These are phyloP conservation scores for Globisporangium acanthophoron DNA, from an alignment of 352 stramenopile species.

Conservation along the genomic window DNA sequence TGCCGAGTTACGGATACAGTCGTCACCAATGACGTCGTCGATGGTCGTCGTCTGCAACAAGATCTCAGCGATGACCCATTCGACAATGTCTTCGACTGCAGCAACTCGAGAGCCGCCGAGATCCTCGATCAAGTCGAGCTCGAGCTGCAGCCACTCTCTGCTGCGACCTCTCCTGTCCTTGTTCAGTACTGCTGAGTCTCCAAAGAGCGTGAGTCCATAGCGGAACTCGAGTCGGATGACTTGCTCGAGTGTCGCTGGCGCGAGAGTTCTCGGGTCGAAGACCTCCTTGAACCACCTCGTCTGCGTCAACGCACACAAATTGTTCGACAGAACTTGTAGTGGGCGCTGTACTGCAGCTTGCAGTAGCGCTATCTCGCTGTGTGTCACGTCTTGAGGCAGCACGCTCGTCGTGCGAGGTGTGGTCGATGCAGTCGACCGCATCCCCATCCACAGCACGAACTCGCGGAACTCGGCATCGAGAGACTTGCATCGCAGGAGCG, in stretches of 20 bases:
- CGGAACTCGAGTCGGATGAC: slow-evolving; percentile 14
- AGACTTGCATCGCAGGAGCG: slow-evolving; percentile 2
- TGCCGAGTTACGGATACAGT: background rate
- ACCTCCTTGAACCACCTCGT: slow-evolving; percentile 4
- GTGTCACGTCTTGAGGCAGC: background rate
- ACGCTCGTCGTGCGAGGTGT: background rate
- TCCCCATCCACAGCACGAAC: slow-evolving; percentile 1
- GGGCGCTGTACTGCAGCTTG: background rate
- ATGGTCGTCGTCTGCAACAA: background rate
- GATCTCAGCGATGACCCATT: slow-evolving; percentile 14
- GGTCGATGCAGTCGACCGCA: background rate
- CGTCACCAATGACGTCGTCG: background rate
- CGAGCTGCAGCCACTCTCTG: slow-evolving; percentile 5
- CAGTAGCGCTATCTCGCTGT: background rate
- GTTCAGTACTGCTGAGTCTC: background rate
- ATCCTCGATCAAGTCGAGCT: slow-evolving; percentile 8
- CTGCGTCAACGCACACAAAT: background rate
- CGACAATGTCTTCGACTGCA: slow-evolving; percentile 2
- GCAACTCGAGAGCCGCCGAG: background rate
- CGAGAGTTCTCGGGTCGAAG: background rate
- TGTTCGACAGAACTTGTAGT: background rate
- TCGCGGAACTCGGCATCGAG: slow-evolving; percentile 2
- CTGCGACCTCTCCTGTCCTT: background rate
- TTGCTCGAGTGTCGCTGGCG: background rate
- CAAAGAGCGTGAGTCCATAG: slow-evolving; percentile 10